A percentile compares a stretch with the other conserved stretches of the same genome.
Evolutionary conservation across 1,284 basidiomycete species (phyloP).

Genomic region (Cutaneotrichosporon mucoides): DNA sequence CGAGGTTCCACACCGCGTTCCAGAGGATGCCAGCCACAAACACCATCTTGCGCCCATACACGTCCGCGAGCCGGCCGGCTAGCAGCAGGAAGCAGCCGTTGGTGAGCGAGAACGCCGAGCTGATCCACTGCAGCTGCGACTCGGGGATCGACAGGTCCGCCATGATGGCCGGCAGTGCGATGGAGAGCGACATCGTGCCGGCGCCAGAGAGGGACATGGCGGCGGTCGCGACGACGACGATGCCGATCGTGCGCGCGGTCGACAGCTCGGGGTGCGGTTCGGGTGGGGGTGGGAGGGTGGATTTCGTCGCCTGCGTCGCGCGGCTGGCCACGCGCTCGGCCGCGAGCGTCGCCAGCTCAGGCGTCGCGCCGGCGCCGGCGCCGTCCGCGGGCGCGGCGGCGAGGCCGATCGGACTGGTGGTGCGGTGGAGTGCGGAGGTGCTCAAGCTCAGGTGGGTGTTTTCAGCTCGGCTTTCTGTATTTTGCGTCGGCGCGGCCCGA

Average conservation of each 20-base stretch:
- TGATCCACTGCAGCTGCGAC: constrained; percentile 61
- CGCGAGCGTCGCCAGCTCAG: constrained; percentile 10
- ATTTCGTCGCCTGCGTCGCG: not conserved
- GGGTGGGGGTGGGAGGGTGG: not conserved
- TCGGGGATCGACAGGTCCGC: constrained; percentile 52
- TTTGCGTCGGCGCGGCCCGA: too few relatives aligned
- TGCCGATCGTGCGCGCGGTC: constrained; percentile 13
- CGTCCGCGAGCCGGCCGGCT: constrained; percentile 66
- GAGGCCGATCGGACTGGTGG: not conserved
- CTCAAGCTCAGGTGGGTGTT: not conserved
- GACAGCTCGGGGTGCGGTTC: too few relatives aligned
- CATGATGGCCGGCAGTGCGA: constrained; percentile 63
- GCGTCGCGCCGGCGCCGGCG: constrained; percentile 7
- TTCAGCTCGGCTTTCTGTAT: not conserved
- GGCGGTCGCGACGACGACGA: constrained; percentile 10
- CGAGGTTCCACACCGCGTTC: constrained; percentile 36
- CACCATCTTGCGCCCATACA: constrained; percentile 63
- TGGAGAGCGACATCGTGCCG: constrained; percentile 43
- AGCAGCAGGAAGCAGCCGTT: constrained; percentile 69
- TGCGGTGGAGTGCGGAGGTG: too few relatives aligned
- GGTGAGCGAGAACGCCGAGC: constrained; percentile 54
- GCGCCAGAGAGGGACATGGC: constrained; percentile 19
- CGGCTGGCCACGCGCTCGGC: not conserved
- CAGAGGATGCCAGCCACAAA: constrained; percentile 57
- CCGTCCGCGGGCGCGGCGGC: constrained; percentile 2